Conservation (phyloP, 495 filamentous ascomycete species). For the Penicillium malachiteum region DNA sequence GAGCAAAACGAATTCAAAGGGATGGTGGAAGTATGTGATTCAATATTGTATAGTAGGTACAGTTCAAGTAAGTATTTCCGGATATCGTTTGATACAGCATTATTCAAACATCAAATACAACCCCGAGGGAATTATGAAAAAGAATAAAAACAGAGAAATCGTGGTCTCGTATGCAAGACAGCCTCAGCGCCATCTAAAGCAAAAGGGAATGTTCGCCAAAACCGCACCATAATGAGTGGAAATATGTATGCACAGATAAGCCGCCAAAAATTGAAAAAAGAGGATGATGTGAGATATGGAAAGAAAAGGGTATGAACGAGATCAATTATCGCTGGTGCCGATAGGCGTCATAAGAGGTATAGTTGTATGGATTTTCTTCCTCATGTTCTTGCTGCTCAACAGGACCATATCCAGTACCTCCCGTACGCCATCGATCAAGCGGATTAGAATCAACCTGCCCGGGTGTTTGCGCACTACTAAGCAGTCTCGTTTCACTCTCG, state of each 20-base stretch:
- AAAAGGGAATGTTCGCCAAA: neutral
- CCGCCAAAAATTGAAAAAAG: neutral
- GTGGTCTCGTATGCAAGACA: neutral
- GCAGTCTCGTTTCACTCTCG: constrained; percentile 46
- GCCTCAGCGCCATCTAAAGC: neutral
- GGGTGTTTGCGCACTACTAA: constrained; percentile 43
- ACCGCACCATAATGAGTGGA: neutral
- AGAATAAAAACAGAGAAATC: neutral
- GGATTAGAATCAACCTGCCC: constrained; percentile 28
- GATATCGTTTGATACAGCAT: neutral
- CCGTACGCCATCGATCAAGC: constrained; percentile 47
- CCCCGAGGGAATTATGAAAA: neutral
- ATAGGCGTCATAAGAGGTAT: constrained; percentile 45
- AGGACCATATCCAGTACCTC: constrained; percentile 44
- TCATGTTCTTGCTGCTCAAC: constrained; percentile 44
- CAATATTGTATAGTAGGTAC: neutral
- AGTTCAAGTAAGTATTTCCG: neutral
- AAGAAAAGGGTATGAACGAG: neutral
- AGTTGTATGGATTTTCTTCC: constrained; percentile 32
- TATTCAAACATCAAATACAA: no score
- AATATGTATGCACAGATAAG: neutral
- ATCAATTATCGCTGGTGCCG: constrained; percentile 23
- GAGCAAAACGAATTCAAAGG: no score
- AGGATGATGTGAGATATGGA: neutral
- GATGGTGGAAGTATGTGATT: neutral